Evolutionary conservation across 2,329 filamentous ascomycete species (phyloP), one percentile per base, ranked within the genome.

Genomic region (Orbilia quercus): DNA sequence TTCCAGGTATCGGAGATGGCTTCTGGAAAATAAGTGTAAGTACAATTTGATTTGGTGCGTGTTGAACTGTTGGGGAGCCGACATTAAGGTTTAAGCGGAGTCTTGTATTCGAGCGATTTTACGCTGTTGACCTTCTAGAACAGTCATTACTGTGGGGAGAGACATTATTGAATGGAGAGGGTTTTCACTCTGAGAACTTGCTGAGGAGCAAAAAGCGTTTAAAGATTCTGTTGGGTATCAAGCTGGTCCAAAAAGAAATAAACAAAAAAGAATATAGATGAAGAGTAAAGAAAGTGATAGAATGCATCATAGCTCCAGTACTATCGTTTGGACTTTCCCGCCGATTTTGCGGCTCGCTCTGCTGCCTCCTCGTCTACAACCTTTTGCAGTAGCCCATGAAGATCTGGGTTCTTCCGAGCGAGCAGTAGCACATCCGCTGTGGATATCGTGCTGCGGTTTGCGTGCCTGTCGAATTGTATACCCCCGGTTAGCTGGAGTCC

Each of bases 391-490:
- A 98, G 88, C 14, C 85, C 85, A 76, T 93, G 88, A 18, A 99
- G 82, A 16, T 92, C 92, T 65, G 93, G 90, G 77, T 98, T 99
- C 70, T 94, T 88, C 74, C 95, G 85, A 23, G 91, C 89, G 28
- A 99, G 86, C 6, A 99, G 85, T 78, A 98, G 83, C 11, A 98
- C 93, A 79, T 99, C 95, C 57, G 93, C 90, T 0, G 90, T 90
- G 38, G 89, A 91, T 76, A 99, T 86, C 0, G 89, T 93, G 1
- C 87, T 87, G 23, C 94, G 87, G 0, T 91, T 90, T 9, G 91
- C 94, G 81, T 99, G 95, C 58, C 88, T 88, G 78, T 83, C 50
- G n/a, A 20, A 23, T 60, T 76, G 86, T 85, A 76, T 80, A 84
- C 78, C 23, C 42, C 25, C 11, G 22, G 47, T 69, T 40, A 60